Percentiles rank a stretch among this genome's conserved stretches.
phyloP scores from a whole-genome alignment of 176 grass and related monocot species.

The Chrysopogon serrulatus region DNA sequence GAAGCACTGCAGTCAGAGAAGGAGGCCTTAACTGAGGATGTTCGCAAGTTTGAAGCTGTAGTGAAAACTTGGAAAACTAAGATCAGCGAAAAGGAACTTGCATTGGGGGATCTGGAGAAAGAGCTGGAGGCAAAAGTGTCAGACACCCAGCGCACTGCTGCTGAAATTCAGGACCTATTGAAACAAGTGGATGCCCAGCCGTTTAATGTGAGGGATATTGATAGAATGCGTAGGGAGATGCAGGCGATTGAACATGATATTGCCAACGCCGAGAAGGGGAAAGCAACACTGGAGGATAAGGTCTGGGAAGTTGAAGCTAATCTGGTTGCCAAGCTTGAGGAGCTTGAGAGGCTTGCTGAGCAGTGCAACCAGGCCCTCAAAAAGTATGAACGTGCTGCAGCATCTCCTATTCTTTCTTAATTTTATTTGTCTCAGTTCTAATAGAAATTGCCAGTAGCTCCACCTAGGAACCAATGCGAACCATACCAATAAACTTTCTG shows the following conservation, averaged over 20 bases:
- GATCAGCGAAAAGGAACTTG: constrained; percentile 52
- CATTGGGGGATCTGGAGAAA: constrained; percentile 32
- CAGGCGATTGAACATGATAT: constrained; percentile 56
- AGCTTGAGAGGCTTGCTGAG: constrained; percentile 35
- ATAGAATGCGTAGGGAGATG: constrained; percentile 78
- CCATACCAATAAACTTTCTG: neutral
- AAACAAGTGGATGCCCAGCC: constrained; percentile 52
- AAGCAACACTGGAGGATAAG: constrained; percentile 58
- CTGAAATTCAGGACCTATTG: constrained; percentile 53
- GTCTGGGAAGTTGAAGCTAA: constrained; percentile 65
- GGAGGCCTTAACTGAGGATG: constrained; percentile 37
- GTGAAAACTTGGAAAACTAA: constrained; percentile 53
- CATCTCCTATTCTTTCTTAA: neutral
- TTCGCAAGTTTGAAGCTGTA: constrained; percentile 66
- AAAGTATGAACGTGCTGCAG: constrained; percentile 39
- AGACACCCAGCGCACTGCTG: constrained; percentile 15
- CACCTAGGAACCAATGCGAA: neutral
- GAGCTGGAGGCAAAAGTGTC: constrained; percentile 59
- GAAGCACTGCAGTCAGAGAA: constrained; percentile 39
- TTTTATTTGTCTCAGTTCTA: neutral
- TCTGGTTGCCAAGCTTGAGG: constrained; percentile 43
- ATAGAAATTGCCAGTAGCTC: neutral
- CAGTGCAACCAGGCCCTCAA: constrained; percentile 61
- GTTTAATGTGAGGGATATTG: constrained; percentile 61
- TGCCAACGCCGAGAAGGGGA: constrained; percentile 38